Base-by-base conservation (phyloP, 768 basidiomycete species). In the Porpolomopsis calyptriformis region DNA sequence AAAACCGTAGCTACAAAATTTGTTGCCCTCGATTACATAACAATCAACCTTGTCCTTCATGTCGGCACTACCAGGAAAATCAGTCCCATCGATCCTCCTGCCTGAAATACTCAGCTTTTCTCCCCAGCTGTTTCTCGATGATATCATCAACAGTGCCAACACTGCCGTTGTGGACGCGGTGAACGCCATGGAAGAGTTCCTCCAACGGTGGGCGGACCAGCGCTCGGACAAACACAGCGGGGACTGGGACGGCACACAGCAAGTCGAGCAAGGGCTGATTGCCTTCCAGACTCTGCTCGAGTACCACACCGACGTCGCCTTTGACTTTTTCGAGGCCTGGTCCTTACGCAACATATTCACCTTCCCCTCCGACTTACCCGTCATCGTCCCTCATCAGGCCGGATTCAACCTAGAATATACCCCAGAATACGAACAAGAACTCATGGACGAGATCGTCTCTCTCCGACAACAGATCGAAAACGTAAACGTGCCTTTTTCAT, bases 261-360 rank as follows among this genome's bases (percentile, higher is more conserved):
- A 86, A 49, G 71, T 85, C 18, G 80, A 83, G 53, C 78, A 88
- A 64, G 90, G 89, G 2, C 64, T 91, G 1, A 82, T 88, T 41
- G 74, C 85, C 19, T 88, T 94, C 52, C 87, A 93, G 60, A 92
- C 91, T 0, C 71, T 93, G 36, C 71, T 96, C 11, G 87, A 92
- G 57, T 79, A 79, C 45, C 90, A 92, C 53, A 82, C 86, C 36
- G 91, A 96, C 57, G 74, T 88, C 37, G 91, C 90, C 0, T 88
- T 93, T 49, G 91, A 96, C 60, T 85, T 83, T 57, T 87, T 96
- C 55, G 90, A 91, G 63, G 82, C 80, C 0, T 94, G 91, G 90
- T 81, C 79, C 9, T 61, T 91, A 56, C 70, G 89, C 34, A 96
- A 94, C 62, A 84, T 91, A 47, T 94, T 94, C 55, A 76, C 79